Base-by-base conservation (phyloP, 176 grass and related monocot species). In the Elaeis guineensis region DNA sequence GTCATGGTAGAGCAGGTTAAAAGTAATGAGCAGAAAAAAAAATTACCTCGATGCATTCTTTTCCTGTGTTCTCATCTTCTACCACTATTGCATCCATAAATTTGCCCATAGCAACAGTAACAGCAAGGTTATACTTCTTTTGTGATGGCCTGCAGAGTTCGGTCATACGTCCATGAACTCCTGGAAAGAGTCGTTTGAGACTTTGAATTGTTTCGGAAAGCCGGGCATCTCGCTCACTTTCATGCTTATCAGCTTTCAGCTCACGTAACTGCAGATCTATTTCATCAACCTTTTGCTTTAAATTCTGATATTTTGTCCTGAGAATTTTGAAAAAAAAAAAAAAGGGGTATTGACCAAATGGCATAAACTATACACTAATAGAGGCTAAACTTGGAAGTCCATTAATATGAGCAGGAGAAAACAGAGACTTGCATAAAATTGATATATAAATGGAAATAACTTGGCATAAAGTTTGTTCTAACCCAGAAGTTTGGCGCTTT, bases 91-190 rank as follows among this genome's bases (percentile, higher is more conserved):
- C 92, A 76, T 97, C 92, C 92, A 97, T 97, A 63, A 85, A 97
- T 76, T 90, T 97, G 26, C 92, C 92, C 92, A 97, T 97, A 52
- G 92, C 92, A 79, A 97, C 92, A 59, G 92, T 97, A 30, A 97
- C 92, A 78, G 92, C 80, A 65, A 97, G 83, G 56, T 97, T 97
- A 76, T 91, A 97, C 79, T 91, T 97, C 80, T 97, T 97, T 51
- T 97, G 86, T 55, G 87, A 88, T 28, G 92, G 92, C 62, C 92
- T 79, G 70, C 87, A 97, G 50, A 97, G 87, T 82, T 97, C 92
- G 52, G 79, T 90, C 92, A 97, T 97, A 51, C 92, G 87, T 79
- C 92, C 92, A 88, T 90, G 92, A 62, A 97, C 87, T 65, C 92
- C 92, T 72, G 86, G 69, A 59, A 97, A 91, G 44, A 97, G 73